phyloP scores from a whole-genome alignment of 352 stramenopile species.

The Halophytophthora batemanensis region DNA sequence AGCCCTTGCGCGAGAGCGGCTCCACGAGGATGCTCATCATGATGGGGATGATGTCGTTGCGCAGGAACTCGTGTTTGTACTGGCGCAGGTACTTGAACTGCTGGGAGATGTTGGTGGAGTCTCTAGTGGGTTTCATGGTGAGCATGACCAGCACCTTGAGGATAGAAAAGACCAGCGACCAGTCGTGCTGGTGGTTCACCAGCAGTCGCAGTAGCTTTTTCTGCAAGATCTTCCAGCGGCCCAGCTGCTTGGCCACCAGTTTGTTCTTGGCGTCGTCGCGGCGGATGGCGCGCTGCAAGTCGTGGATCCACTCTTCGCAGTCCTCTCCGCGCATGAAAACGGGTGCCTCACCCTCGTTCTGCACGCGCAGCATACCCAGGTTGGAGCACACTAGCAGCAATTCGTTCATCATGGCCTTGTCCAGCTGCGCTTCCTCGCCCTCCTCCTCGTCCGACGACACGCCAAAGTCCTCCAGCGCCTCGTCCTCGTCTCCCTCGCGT shows the following conservation, averaged over 20 bases:
- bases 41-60: constrained; percentile 63
- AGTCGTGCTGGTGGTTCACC: constrained; percentile 86
- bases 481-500: constrained; percentile 19
- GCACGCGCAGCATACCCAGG: constrained; percentile 72
- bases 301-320: constrained; percentile 82
- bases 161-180: constrained; percentile 84
- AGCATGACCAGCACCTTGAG: constrained; percentile 90
- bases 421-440: constrained; percentile 34
- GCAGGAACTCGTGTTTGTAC: constrained; percentile 87
- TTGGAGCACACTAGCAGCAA: constrained; percentile 88
- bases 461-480: constrained; percentile 60
- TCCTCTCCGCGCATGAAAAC: constrained; percentile 82
- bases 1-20: constrained; percentile 64
- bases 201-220: constrained; percentile 86
- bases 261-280: constrained; percentile 81
- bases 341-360: constrained; percentile 45
- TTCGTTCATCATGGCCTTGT: constrained; percentile 85
- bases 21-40: constrained; percentile 86
- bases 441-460: constrained; percentile 51
- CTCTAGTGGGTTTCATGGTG: constrained; percentile 78
- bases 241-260: constrained; percentile 79
- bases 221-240: constrained; percentile 85
- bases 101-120: constrained; percentile 77
- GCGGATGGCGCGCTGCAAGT: constrained; percentile 80
- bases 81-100: constrained; percentile 77